phyloP scores from a whole-genome alignment of 768 basidiomycete species.

The Auricularia sp. region DNA sequence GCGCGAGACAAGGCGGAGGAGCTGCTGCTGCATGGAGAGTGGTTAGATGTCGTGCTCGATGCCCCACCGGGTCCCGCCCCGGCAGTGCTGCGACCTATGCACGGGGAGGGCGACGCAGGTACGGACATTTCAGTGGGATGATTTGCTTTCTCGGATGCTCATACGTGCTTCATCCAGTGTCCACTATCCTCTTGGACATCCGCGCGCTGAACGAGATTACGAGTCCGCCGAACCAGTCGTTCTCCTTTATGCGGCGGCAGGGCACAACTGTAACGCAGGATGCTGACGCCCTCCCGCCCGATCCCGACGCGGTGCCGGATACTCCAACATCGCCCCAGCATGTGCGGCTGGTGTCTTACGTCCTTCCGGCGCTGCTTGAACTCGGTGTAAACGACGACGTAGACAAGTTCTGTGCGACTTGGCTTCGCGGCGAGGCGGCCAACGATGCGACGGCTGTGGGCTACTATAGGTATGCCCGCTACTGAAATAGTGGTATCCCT shows the following conservation, averaged over 20 bases:
- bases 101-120: slow-evolving; percentile 8
- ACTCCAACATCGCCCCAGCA: slow-evolving; percentile 10
- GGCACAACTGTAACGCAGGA: slow-evolving; percentile 1
- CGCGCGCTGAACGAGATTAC: slow-evolving; percentile 1
- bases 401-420: slow-evolving; percentile 55
- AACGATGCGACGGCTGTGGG: slow-evolving; percentile 34
- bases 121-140: background rate
- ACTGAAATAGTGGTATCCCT: background rate
- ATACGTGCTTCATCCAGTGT: slow-evolving; percentile 13
- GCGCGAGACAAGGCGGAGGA: slow-evolving; percentile 66
- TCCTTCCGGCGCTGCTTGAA: slow-evolving; percentile 59
- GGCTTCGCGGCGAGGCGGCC: slow-evolving; percentile 34
- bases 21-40: slow-evolving; percentile 58
- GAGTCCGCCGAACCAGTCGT: slow-evolving; percentile 7
- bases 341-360: slow-evolving; percentile 38
- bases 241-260: slow-evolving; percentile 8
- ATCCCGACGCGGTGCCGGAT: background rate
- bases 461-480: slow-evolving; percentile 33
- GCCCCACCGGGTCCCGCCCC: background rate
- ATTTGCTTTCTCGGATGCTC: background rate
- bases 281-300: background rate
- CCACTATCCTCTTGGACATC: slow-evolving; percentile 21
- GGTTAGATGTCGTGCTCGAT: slow-evolving; percentile 55
- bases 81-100: background rate
- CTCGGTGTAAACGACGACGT: slow-evolving; percentile 61